Evolutionary conservation across 2,329 filamentous ascomycete genomes (phyloP).

Genomic region (Decorospora gaudefroyi): DNA sequence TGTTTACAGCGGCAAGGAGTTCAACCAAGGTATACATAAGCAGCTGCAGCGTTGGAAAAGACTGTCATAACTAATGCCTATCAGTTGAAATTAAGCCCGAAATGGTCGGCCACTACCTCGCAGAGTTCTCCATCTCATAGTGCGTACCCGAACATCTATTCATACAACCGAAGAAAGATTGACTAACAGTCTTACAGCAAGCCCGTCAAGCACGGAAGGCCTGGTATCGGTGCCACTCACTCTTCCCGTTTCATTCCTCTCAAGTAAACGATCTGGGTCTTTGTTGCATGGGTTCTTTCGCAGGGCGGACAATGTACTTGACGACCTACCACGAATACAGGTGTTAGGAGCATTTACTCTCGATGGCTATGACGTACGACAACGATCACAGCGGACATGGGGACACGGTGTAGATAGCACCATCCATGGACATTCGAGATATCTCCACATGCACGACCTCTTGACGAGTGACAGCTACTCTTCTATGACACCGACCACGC

Average conservation of each 20-base stretch:
- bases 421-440: conserved; percentile 39
- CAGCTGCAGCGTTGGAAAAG: no score
- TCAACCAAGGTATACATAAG: no score
- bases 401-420: conserved; percentile 40
- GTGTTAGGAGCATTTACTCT: conserved; percentile 48
- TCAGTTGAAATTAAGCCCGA: conserved; percentile 99
- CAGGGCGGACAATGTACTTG: conserved; percentile 47
- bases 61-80: no score
- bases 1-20: conserved; percentile 99
- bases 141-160: no score
- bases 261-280: conserved; percentile 69
- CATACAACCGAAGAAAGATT: no score
- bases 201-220: conserved; percentile 99
- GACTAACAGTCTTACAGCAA: no score
- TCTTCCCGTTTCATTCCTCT: conserved; percentile 99
- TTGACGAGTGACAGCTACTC: neutral
- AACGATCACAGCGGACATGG: conserved; percentile 37
- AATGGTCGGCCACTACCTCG: conserved; percentile 99
- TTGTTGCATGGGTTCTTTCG: conserved; percentile 49
- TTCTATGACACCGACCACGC: no score
- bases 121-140: conserved; percentile 99
- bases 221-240: conserved; percentile 99
- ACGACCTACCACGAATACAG: conserved; percentile 48
- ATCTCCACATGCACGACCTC: conserved; percentile 24
- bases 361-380: conserved; percentile 40